Conservation (phyloP, 768 basidiomycete genomes). For the Tulasnella sp. region DNA sequence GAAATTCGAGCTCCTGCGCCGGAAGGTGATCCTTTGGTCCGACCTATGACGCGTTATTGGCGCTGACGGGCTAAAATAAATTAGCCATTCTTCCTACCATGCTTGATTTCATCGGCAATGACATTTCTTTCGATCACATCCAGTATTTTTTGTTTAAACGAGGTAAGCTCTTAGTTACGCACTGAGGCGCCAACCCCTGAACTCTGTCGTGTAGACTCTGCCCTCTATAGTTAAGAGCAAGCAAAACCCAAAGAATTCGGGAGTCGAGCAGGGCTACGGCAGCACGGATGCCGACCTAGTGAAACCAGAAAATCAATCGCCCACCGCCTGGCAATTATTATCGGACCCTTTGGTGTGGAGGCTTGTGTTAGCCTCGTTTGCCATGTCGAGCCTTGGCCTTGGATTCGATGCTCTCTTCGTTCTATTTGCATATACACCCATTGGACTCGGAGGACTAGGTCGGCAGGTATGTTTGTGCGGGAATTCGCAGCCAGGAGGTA, state of each 20-base stretch:
- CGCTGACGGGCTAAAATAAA: background rate
- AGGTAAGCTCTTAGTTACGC: slow-evolving; percentile 41
- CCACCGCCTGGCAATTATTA: background rate
- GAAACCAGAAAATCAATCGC: background rate
- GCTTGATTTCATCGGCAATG: slow-evolving; percentile 47
- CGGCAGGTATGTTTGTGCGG: background rate
- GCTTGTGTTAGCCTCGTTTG: slow-evolving; percentile 31
- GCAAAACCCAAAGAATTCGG: background rate
- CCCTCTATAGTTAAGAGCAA: background rate
- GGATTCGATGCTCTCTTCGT: slow-evolving; percentile 66
- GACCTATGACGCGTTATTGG: background rate
- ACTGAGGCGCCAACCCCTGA: background rate
- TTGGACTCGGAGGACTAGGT: background rate
- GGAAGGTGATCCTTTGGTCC: background rate
- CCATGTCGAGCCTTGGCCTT: slow-evolving; percentile 50
- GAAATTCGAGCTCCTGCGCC: background rate
- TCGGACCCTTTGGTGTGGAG: slow-evolving; percentile 14
- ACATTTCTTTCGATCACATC: slow-evolving; percentile 45
- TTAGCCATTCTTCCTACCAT: slow-evolving; percentile 57
- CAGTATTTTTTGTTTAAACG: slow-evolving; percentile 51
- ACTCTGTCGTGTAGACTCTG: background rate
- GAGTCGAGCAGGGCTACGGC: background rate
- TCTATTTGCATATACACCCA: slow-evolving; percentile 61
- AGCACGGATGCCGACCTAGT: background rate
- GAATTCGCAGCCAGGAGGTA: background rate